These are phyloP conservation scores for Trichoderma oligosporum DNA, from an alignment of 2,329 filamentous ascomycete species.

Conservation along the genomic window DNA sequence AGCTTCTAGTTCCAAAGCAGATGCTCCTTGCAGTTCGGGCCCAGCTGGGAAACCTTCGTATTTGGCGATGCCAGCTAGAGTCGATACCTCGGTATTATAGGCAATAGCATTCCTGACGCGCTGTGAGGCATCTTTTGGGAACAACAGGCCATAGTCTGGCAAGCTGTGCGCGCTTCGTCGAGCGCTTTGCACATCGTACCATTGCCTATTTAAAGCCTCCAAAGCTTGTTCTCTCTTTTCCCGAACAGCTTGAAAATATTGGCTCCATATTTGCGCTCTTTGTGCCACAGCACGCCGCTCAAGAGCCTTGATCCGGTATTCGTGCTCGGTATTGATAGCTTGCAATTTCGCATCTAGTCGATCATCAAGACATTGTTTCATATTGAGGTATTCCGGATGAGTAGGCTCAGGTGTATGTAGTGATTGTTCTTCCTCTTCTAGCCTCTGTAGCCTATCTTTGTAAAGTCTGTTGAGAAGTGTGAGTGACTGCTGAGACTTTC, in stretches of 20 bases:
- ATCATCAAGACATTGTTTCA: constrained; percentile 82
- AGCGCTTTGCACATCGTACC: constrained; percentile 89
- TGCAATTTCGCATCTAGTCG: constrained; percentile 76
- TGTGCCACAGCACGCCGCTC: constrained; percentile 74
- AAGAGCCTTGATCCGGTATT: constrained; percentile 70
- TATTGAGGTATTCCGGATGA: constrained; percentile 88
- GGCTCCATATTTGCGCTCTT: constrained; percentile 79
- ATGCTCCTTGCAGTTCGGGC: constrained; percentile 74
- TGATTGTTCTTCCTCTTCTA: constrained; percentile 68
- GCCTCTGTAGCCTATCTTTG: constrained; percentile 78
- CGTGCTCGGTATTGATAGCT: constrained; percentile 68
- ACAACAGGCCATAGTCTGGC: constrained; percentile 76
- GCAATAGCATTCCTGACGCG: constrained; percentile 81
- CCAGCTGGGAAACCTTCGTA: constrained; percentile 95
- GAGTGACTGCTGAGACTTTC: constrained; percentile 25
- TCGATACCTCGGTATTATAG: constrained; percentile 92
- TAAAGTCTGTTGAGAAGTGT: constrained; percentile 62
- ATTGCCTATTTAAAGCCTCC: constrained; percentile 78
- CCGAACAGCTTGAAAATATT: constrained; percentile 83
- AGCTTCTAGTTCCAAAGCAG: constrained; percentile 70
- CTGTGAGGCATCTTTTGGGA: constrained; percentile 70
- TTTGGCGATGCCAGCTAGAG: constrained; percentile 86
- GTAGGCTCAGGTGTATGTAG: constrained; percentile 58
- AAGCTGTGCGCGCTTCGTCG: constrained; percentile 76
- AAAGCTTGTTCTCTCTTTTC: constrained; percentile 78